These are phyloP conservation scores for Lentinula raphanica DNA, from an alignment of 768 basidiomycete genomes.

Conservation along the genomic window DNA sequence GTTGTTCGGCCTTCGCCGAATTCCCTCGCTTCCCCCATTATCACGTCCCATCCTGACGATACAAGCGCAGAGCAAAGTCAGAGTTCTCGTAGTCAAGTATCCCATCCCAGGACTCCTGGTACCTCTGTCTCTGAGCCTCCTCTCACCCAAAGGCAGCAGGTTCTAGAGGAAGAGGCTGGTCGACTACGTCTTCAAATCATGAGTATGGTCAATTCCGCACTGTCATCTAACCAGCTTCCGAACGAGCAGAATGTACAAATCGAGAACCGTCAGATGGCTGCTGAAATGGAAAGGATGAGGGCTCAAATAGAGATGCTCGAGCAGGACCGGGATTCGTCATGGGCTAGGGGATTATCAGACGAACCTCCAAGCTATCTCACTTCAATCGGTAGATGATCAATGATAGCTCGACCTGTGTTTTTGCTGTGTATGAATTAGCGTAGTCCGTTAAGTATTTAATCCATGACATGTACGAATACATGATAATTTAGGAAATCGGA, in stretches of 20 bases:
- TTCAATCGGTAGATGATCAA: not conserved
- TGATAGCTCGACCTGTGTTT: too few relatives aligned
- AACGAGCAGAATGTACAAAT: not conserved
- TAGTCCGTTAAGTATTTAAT: too few relatives aligned
- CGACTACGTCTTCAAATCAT: constrained; percentile 4
- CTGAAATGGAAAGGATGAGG: not conserved
- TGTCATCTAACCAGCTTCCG: not conserved
- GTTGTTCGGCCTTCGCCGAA: not conserved
- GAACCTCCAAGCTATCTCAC: constrained; percentile 3
- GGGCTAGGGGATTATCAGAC: constrained; percentile 4
- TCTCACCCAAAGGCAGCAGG: not conserved
- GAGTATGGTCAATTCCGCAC: constrained; percentile 1
- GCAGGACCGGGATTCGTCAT: not conserved
- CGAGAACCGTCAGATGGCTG: not conserved
- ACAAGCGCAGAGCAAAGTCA: not conserved
- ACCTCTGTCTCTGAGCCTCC: not conserved
- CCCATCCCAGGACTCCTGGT: not conserved
- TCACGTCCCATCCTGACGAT: not conserved
- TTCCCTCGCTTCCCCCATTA: not conserved
- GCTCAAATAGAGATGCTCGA: not conserved
- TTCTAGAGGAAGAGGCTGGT: constrained; percentile 1
- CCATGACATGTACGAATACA: not conserved
- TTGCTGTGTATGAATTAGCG: too few relatives aligned
- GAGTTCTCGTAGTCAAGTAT: not conserved
- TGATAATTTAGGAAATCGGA: not conserved